phyloP scores from a whole-genome alignment of 257 asterid genomes.

The Asclepias syriaca region DNA sequence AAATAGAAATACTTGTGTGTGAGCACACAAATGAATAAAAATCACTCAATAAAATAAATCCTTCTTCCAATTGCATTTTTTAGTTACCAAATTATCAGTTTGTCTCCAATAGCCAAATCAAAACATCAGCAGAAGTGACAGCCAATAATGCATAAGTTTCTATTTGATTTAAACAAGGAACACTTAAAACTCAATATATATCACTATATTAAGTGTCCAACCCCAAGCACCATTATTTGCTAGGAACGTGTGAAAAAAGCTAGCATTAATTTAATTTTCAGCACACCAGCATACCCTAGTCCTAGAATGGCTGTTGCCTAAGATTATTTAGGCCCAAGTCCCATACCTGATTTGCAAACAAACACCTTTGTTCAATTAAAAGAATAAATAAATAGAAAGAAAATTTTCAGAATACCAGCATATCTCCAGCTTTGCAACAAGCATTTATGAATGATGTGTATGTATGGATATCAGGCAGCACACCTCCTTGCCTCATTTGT shows the following conservation, averaged over 20 bases:
- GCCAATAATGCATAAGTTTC: neutral
- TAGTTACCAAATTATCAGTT: neutral
- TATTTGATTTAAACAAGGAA: neutral
- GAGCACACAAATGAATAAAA: neutral
- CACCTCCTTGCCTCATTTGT: conserved; percentile 92
- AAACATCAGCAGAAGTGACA: neutral
- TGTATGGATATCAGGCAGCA: conserved; percentile 92
- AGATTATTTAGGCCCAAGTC: neutral
- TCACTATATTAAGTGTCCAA: neutral
- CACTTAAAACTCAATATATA: neutral
- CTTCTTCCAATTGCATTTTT: neutral
- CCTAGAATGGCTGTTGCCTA: neutral
- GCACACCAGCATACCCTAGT: neutral
- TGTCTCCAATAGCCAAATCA: conserved; percentile 2
- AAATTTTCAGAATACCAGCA: conserved; percentile 48
- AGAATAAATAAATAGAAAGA: neutral
- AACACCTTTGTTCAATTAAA: too few species aligned
- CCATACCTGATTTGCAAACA: neutral
- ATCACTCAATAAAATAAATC: neutral
- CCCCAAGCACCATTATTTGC: neutral
- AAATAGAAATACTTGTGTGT: neutral
- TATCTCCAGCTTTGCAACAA: conserved; percentile 98
- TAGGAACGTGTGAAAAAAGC: conserved; percentile 2
- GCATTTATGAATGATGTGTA: conserved; percentile 90
- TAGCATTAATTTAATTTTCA: neutral